These are phyloP conservation scores for Dissophora globulifera DNA, from an alignment of 192 early-diverging fungal genomes.

Conservation along the genomic window DNA sequence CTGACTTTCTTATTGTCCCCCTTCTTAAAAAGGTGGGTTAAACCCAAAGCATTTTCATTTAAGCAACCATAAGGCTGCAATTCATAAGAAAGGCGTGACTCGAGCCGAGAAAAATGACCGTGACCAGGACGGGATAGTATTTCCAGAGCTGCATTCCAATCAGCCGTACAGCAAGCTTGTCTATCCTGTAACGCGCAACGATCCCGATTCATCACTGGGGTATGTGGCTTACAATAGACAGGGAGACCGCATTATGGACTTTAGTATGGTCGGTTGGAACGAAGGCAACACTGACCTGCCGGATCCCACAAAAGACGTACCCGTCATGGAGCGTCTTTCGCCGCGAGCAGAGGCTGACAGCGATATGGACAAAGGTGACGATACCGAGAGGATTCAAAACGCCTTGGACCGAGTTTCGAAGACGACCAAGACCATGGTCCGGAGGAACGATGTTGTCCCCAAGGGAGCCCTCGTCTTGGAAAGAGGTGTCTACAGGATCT, in stretches of 20 bases:
- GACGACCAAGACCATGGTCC: not conserved
- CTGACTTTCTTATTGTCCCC: not conserved
- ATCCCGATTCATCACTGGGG: slow-evolving; percentile 15
- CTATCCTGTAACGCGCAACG: not conserved
- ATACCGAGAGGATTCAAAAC: slow-evolving; percentile 53
- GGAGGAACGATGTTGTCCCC: slow-evolving; percentile 4
- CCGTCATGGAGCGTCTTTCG: slow-evolving; percentile 16
- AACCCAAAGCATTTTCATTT: slow-evolving; percentile 19
- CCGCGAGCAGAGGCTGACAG: slow-evolving; percentile 19
- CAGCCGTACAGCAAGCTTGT: slow-evolving; percentile 33
- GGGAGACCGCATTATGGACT: slow-evolving; percentile 58
- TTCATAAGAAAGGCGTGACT: not conserved
- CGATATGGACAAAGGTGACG: slow-evolving; percentile 39
- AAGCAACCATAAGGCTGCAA: not conserved
- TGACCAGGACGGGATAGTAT: slow-evolving; percentile 34
- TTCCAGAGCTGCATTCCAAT: slow-evolving; percentile 13
- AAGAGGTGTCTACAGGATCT: slow-evolving; percentile 51
- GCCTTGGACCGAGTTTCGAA: slow-evolving; percentile 39
- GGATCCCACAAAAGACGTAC: slow-evolving; percentile 5
- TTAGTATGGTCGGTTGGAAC: slow-evolving; percentile 59
- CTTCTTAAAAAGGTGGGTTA: slow-evolving; percentile 18
- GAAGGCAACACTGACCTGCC: slow-evolving; percentile 55
- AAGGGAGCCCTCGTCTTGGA: slow-evolving; percentile 48
- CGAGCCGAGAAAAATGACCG: slow-evolving; percentile 8
- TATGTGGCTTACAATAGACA: slow-evolving; percentile 53